Evolutionary conservation across 1,139 yeast genomes (phyloP).

Genomic region (Schizosaccharomyces versatilis): DNA sequence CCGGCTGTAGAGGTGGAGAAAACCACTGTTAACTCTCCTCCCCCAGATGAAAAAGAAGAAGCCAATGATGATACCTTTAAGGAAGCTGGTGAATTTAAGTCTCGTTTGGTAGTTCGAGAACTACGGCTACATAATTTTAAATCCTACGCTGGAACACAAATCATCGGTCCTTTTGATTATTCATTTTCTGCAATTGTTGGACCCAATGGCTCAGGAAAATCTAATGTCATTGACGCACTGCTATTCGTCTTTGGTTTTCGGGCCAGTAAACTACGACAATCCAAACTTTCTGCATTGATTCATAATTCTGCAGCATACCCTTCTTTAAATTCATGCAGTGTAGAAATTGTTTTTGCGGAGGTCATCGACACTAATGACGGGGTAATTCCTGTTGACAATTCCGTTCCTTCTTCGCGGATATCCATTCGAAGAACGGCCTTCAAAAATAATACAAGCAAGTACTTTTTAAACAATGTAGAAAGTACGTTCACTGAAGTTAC

Average conservation of each 20-base stretch:
- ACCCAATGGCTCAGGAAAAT: conserved; percentile 94
- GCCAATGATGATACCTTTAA: too few relatives aligned
- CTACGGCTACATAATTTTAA: conserved; percentile 51
- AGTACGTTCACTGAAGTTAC: conserved; percentile 71
- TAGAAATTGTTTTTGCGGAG: conserved; percentile 74
- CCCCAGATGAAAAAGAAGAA: too few relatives aligned
- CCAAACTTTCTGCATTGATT: conserved; percentile 70
- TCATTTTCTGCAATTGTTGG: conserved; percentile 98
- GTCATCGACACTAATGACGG: conserved; percentile 20
- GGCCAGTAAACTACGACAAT: conserved; percentile 91
- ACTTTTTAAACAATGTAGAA: conserved; percentile 45
- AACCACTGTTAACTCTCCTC: too few relatives aligned
- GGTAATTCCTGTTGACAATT: conserved; percentile 27
- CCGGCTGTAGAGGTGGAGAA: too few relatives aligned
- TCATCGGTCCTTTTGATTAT: conserved; percentile 74
- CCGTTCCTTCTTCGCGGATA: conserved; percentile 34
- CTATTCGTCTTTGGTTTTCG: conserved; percentile 92
- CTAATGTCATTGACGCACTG: conserved; percentile 89
- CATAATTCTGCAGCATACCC: conserved; percentile 56
- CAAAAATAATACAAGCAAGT: conserved; percentile 55
- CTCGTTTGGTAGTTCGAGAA: not conserved
- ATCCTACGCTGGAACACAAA: conserved; percentile 87
- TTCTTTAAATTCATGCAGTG: conserved; percentile 53
- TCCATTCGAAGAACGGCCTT: conserved; percentile 62
- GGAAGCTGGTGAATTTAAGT: not conserved